These are phyloP conservation scores for Ilyonectria mors-panacis DNA, from an alignment of 2,329 filamentous ascomycete species.

Conservation along the genomic window DNA sequence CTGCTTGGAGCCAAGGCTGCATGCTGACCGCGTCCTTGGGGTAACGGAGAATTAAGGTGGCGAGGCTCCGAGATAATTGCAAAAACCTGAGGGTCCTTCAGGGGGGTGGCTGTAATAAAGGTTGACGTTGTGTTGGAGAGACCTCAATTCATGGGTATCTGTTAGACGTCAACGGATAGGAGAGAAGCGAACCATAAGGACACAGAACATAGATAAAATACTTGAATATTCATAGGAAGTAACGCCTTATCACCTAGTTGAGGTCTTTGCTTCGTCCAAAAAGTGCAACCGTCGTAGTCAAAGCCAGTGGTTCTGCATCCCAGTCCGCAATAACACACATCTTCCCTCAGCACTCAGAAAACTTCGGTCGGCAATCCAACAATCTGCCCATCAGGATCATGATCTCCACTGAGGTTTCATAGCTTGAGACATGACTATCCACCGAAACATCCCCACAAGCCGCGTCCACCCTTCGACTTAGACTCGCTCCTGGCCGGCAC, in stretches of 20 bases:
- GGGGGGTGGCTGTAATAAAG: not conserved
- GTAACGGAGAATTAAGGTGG: not conserved
- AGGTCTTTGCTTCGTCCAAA: not conserved
- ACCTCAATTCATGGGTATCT: not conserved
- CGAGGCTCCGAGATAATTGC: not conserved
- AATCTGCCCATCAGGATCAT: not conserved
- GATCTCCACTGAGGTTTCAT: not conserved
- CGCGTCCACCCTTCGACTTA: conserved; percentile 10
- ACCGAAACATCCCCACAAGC: conserved; percentile 21
- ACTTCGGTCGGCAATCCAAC: not conserved
- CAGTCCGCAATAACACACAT: not conserved
- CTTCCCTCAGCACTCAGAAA: not conserved
- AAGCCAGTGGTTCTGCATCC: not conserved
- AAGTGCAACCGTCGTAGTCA: not conserved
- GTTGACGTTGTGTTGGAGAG: not conserved
- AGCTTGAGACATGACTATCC: not conserved
- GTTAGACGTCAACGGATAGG: not conserved
- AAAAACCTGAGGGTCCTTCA: not conserved
- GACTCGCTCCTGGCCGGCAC: not conserved
- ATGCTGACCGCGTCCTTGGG: not conserved
- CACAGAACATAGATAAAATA: not conserved
- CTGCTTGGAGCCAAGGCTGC: not conserved
- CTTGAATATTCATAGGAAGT: not conserved
- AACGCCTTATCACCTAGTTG: not conserved
- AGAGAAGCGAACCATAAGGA: not conserved